Evolutionary conservation across 2,329 filamentous ascomycete species (phyloP), one percentile per base, ranked within the genome.

Genomic region (Cladosporium sp.): DNA sequence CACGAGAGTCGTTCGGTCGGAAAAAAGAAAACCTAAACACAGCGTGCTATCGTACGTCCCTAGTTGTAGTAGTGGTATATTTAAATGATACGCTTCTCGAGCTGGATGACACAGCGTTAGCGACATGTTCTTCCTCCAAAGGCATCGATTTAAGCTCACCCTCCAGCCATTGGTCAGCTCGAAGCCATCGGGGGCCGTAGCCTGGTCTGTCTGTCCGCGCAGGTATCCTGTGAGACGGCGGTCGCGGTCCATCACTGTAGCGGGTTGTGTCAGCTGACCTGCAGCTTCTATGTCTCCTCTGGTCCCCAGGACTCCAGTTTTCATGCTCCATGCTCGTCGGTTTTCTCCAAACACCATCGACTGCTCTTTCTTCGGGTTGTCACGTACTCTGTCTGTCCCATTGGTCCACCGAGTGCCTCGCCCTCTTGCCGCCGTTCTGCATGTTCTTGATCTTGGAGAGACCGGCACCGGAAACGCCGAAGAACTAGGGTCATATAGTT

Each of bases 131-230:
- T 7, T 12, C 18, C 11, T 7, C 12, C 27, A 11, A 15, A 27
- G 22, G 5, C 9, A 4, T 27, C 22, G 15, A 8, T 47, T 16
- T 7, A 27, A 18, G 64, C 76, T 52, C 75, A 84, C 81, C 76
- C 78, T 81, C 82, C 82, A 85, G 55, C 78, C 78, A 69, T 83
- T 83, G 76, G 78, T 84, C 62, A 84, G 65, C 68, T 84, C 81
- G 69, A 84, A 85, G 53, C 80, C 81, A 50, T 72, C 67, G 22
- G 81, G 81, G 25, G 82, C 82, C 52, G 70, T 67, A 40, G 75
- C 70, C 55, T 74, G 78, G 67, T 81, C 79, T 50, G 79, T 79
- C 64, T 85, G 82, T 53, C 79, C 81, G 69, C 82, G 72, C 61
- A 76, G 62, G 55, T 73, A 77, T 48, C 82, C 82, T 35, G 82